Base-by-base conservation (phyloP, 75 land plant species). In the Sequoia sempervirens region DNA sequence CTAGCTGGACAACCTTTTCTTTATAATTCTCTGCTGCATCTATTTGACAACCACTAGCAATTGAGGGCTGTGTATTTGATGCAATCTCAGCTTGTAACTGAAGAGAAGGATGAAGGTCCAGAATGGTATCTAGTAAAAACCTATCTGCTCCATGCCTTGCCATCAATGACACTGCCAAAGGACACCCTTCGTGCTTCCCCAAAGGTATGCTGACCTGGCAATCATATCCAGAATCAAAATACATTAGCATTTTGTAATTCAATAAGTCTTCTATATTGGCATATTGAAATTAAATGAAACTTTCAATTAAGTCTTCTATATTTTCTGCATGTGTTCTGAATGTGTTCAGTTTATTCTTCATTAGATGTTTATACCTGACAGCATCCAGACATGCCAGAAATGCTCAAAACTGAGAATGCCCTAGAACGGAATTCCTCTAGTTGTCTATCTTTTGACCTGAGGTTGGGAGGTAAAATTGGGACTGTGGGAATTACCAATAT, bases 321-420 rank as follows among this genome's bases (percentile, higher is more conserved):
- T 53, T 23, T 43, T 76, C 46, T 76, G 76, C 9, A 37, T 47
- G 50, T 47, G 50, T 47, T 47, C 50, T 47, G 12, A 47, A 47
- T 38, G 23, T 75, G 78, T 38, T 38, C 4, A 15, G 23, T 38
- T 75, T 40, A 75, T 75, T 75, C 41, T 18, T 40, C 30, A 78
- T 23, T 43, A 41, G 15, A 81, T 53, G 2, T 81, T 34, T 38
- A 53, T 79, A 95, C 98, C 95, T 96, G 95, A 87, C 98, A 96
- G 87, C 98, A 96, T 66, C 98, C 97, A 56, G 98, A 92, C 93
- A 96, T 89, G 84, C 97, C 88, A 70, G 95, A 92, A 84, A 96
- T 80, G 85, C 94, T 86, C 52, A 87, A 87, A 13, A 95, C 80
- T 83, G 87, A 85, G 53, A 87, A 87, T n/a, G 85, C 78, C 75